These are phyloP conservation scores for Amauroascus niger DNA, from an alignment of 2,329 filamentous ascomycete species.

Conservation along the genomic window DNA sequence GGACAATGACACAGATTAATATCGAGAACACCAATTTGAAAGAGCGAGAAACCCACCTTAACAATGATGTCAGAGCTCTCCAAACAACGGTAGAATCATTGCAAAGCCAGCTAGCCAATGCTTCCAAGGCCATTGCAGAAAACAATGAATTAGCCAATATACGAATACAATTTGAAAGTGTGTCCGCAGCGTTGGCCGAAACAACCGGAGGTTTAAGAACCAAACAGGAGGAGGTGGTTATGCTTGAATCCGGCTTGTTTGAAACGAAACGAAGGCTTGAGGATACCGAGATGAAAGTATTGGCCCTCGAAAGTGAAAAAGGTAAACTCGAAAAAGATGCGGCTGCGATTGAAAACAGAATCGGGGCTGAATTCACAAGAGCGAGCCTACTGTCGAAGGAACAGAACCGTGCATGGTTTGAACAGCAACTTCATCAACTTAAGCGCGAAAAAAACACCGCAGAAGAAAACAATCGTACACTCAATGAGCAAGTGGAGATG, in stretches of 20 bases:
- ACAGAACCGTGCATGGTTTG: slow-evolving; percentile 24
- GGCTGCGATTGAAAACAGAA: slow-evolving; percentile 19
- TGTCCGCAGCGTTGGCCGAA: slow-evolving; percentile 17
- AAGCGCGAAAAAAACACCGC: slow-evolving; percentile 22
- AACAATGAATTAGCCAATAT: slow-evolving; percentile 22
- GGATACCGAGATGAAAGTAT: slow-evolving; percentile 16
- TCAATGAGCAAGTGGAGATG: slow-evolving; percentile 20
- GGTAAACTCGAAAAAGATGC: slow-evolving; percentile 19
- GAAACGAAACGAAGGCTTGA: slow-evolving; percentile 18
- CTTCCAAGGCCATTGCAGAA: slow-evolving; percentile 12
- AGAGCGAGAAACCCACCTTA: slow-evolving; percentile 21
- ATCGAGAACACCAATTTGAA: slow-evolving; percentile 12
- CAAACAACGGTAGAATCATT: slow-evolving; percentile 22
- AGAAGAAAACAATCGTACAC: slow-evolving; percentile 16
- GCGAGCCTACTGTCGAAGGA: slow-evolving; percentile 25
- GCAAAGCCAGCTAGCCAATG: slow-evolving; percentile 19
- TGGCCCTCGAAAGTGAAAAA: slow-evolving; percentile 21
- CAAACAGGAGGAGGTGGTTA: slow-evolving; percentile 19
- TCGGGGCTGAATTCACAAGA: slow-evolving; percentile 27
- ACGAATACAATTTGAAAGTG: slow-evolving; percentile 21
- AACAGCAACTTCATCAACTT: slow-evolving; percentile 24
- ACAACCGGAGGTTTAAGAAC: slow-evolving; percentile 16
- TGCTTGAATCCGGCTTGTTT: slow-evolving; percentile 18
- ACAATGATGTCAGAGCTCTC: slow-evolving; percentile 22
- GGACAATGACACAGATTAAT: slow-evolving; percentile 16